Base-by-base conservation (phyloP, 1,284 basidiomycete species). In the Malassezia sympodialis region DNA sequence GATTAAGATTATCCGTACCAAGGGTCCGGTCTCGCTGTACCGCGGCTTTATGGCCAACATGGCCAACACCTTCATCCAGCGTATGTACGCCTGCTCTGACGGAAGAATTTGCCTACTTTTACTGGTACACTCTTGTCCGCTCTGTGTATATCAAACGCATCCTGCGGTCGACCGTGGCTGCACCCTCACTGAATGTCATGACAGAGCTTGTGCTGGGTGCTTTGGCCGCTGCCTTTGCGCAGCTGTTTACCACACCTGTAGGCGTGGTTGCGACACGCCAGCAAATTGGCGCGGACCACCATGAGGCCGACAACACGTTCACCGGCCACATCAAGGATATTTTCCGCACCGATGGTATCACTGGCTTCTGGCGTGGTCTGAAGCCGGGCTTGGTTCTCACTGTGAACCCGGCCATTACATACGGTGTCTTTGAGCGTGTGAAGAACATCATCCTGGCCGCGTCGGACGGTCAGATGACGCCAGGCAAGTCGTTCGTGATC, bases 161-260 rank as follows among this genome's bases (percentile, higher is more conserved):
- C 11, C 49, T 63, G 28, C 63, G 59, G 46, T 51, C 53, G 10
- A 26, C 17, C 0, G 34, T 26, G 4, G 46, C 31, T 1, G 32
- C 51, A 3, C 51, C 51, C 2, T 55, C 58, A n/a, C 59, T 73
- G 47, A 62, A 49, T 46, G 72, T 69, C 11, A 66, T 67, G 12
- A 61, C 65, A 8, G 72, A 74, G 61, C 81, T 99, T 8, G 74
- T 86, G 10, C 80, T 99, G 17, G 93, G 94, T 23, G 94, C 94
- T 0, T 70, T 88, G 7, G 93, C 94, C 0, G 94, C 91, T 15
- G 91, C 85, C 0, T 82, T 98, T 34, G 91, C 91, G 5, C 94
- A 98, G 76, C 85, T 98, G 62, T 98, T 96, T 78, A 99, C 94
- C 26, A 96, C 98, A 67, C 94, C 94, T 26, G 91, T 98, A 19